Percentiles rank a stretch among this genome's conserved stretches.
phyloP scores from a whole-genome alignment of 495 filamentous ascomycete species.

The Aspergillus mulundensis region DNA sequence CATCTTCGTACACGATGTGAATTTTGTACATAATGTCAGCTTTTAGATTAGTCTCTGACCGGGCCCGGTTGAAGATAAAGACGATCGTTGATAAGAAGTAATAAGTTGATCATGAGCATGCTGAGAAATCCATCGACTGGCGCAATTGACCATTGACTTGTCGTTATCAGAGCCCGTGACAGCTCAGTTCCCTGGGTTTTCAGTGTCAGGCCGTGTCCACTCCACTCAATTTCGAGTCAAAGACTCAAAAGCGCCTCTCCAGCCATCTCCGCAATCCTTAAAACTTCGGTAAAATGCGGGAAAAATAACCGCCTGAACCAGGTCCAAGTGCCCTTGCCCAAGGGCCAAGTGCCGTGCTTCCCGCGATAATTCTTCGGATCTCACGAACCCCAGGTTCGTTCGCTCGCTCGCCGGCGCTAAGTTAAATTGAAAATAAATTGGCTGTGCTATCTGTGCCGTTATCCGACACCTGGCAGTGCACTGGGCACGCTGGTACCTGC shows the following conservation, averaged over 20 bases:
- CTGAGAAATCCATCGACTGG: background rate
- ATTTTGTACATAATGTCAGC: no score
- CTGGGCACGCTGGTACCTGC: conserved; percentile 20
- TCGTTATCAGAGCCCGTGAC: conserved; percentile 5
- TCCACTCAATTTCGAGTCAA: background rate
- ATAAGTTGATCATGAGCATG: background rate
- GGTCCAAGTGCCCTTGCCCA: no score
- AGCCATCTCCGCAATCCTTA: background rate
- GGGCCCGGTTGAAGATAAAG: background rate
- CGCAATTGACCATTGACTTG: conserved; percentile 8
- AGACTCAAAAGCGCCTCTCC: no score
- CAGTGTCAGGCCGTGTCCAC: background rate
- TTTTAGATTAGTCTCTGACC: background rate
- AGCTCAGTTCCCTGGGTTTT: background rate
- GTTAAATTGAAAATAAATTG: background rate
- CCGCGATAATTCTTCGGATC: background rate
- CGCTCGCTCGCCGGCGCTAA: background rate
- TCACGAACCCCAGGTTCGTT: background rate
- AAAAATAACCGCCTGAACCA: background rate
- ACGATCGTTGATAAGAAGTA: background rate
- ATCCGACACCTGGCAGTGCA: background rate
- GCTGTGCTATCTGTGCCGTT: conserved; percentile 7
- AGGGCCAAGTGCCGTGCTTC: background rate
- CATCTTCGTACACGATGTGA: no score
- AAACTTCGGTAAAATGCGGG: background rate